Evolutionary conservation across 495 filamentous ascomycete genomes (phyloP).

Genomic region (Neurospora africana): DNA sequence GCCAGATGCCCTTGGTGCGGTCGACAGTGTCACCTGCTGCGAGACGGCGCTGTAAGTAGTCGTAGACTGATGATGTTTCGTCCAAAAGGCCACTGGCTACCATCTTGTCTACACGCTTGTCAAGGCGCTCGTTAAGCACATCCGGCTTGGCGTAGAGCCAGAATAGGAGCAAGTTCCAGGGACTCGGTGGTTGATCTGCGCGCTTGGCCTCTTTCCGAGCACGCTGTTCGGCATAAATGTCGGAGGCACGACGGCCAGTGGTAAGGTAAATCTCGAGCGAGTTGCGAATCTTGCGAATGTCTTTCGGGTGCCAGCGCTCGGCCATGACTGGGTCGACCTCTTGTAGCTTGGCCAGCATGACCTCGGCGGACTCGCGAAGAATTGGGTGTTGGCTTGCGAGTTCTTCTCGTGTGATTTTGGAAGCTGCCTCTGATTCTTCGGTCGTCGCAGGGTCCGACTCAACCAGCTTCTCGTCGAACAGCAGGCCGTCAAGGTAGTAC

Average conservation of each 20-base stretch:
- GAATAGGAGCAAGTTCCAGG: constrained; percentile 63
- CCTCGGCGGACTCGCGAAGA: constrained; percentile 55
- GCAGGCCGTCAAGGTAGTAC: constrained; percentile 81
- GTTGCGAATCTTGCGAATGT: constrained; percentile 76
- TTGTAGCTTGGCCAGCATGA: constrained; percentile 57
- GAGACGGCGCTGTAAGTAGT: constrained; percentile 38
- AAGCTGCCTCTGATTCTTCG: constrained; percentile 7
- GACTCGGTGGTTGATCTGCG: constrained; percentile 17
- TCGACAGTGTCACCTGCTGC: constrained; percentile 49
- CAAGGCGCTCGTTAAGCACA: constrained; percentile 55
- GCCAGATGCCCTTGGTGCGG: constrained; percentile 74
- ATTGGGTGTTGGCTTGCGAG: constrained; percentile 52
- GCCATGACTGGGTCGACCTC: constrained; percentile 88
- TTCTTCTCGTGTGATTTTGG: constrained; percentile 21
- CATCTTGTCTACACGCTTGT: constrained; percentile 76
- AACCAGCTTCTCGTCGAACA: constrained; percentile 62
- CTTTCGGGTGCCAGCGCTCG: constrained; percentile 85
- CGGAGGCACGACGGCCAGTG: constrained; percentile 68
- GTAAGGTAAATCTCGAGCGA: constrained; percentile 82
- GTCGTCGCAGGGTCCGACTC: constrained; percentile 27
- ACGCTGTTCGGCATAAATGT: constrained; percentile 76
- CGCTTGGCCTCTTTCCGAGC: constrained; percentile 18
- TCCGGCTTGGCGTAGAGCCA: constrained; percentile 75
- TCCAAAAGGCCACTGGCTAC: constrained; percentile 55
- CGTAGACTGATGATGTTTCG: constrained; percentile 54